A percentile compares a stretch with the other conserved stretches of the same genome.
These are phyloP conservation scores for Hypoxylon trugodes DNA, from an alignment of 495 filamentous ascomycete species.

Conservation along the genomic window DNA sequence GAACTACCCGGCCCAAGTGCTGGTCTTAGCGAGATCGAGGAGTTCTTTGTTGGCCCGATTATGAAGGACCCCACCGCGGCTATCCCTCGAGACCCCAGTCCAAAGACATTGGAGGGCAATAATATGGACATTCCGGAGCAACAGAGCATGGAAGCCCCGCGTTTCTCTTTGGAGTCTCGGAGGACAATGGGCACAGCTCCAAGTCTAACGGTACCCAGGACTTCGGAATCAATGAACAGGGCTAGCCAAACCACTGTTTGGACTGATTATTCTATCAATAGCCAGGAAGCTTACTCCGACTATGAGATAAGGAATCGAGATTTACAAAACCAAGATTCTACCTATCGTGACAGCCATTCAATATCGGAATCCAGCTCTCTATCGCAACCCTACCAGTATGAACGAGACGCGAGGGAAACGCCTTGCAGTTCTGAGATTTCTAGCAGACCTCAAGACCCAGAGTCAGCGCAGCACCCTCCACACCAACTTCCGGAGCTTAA, in stretches of 20 bases:
- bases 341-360: constrained; percentile 38
- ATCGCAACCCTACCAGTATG: constrained; percentile 40
- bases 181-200: constrained; percentile 40
- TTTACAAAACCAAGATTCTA: constrained; percentile 36
- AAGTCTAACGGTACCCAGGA: constrained; percentile 52
- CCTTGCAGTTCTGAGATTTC: constrained; percentile 34
- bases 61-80: constrained; percentile 28
- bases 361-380: constrained; percentile 42
- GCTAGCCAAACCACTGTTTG: constrained; percentile 60
- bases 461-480: constrained; percentile 24
- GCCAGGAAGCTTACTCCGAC: constrained; percentile 49
- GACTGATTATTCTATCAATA: constrained; percentile 66
- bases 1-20: constrained; percentile 35
- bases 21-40: constrained; percentile 41
- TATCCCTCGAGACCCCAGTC: constrained; percentile 21
- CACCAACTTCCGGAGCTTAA: constrained; percentile 52
- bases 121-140: constrained; percentile 14
- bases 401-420: constrained; percentile 26
- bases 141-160: constrained; percentile 30
- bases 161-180: constrained; percentile 39
- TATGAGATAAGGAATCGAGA: constrained; percentile 38
- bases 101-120: constrained; percentile 14
- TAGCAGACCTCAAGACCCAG: constrained; percentile 26
- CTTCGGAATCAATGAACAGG: constrained; percentile 56
- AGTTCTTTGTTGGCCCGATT: constrained; percentile 40